Conservation (phyloP, 768 basidiomycete species). For the Tricholoma matsutake region DNA sequence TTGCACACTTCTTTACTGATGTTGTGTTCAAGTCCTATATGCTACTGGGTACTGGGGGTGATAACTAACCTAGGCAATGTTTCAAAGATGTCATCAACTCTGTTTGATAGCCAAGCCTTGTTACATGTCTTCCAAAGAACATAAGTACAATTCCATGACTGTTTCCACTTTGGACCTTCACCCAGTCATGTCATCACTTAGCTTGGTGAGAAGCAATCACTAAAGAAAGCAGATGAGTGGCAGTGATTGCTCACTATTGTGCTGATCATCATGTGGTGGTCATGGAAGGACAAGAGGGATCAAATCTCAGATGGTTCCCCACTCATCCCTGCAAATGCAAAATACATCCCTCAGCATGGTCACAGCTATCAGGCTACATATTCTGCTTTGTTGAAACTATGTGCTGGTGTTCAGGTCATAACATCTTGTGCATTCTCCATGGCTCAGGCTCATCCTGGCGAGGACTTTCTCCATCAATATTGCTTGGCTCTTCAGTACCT, state of each 20-base stretch:
- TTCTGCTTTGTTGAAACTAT: slow-evolving; percentile 14
- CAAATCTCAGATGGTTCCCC: slow-evolving; percentile 16
- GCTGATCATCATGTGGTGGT: slow-evolving; percentile 26
- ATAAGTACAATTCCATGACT: slow-evolving; percentile 22
- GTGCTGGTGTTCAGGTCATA: slow-evolving; percentile 18
- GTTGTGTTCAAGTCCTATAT: slow-evolving; percentile 23
- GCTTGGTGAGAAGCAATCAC: slow-evolving; percentile 29
- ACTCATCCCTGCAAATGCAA: slow-evolving; percentile 15
- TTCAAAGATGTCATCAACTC: slow-evolving; percentile 25
- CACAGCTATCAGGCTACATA: slow-evolving; percentile 12
- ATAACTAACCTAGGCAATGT: slow-evolving; percentile 14
- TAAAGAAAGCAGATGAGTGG: slow-evolving; percentile 34
- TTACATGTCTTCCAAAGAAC: slow-evolving; percentile 30
- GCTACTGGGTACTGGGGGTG: slow-evolving; percentile 21
- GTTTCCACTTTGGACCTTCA: too few relatives aligned
- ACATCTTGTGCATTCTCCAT: slow-evolving; percentile 18
- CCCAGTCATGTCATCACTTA: too few relatives aligned
- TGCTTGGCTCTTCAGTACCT: slow-evolving; percentile 12
- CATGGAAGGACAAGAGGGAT: slow-evolving; percentile 21
- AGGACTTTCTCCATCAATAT: slow-evolving; percentile 21
- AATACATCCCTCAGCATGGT: slow-evolving; percentile 11
- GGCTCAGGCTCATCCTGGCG: slow-evolving; percentile 19
- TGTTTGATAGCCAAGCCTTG: slow-evolving; percentile 28
- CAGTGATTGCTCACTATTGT: slow-evolving; percentile 19
- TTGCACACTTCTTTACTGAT: slow-evolving; percentile 18